These are phyloP conservation scores for Lizanozyma gosingica DNA, from an alignment of 1,139 yeast genomes.

Conservation along the genomic window DNA sequence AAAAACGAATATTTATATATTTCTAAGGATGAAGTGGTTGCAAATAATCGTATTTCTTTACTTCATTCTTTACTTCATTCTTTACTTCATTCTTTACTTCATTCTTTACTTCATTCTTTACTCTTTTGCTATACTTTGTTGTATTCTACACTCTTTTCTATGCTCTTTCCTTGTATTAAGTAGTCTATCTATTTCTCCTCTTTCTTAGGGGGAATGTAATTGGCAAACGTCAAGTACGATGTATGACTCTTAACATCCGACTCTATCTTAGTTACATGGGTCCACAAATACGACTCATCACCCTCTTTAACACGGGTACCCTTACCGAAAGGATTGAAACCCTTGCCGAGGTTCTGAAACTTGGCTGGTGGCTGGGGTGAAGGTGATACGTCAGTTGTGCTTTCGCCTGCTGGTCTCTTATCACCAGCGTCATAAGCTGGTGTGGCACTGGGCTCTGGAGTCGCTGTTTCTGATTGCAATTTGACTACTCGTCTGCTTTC, in stretches of 20 bases:
- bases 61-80: too few relatives aligned
- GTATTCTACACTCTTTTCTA: too few relatives aligned
- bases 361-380: conserved; percentile 5
- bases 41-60: too few relatives aligned
- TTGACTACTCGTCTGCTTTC: conserved; percentile 41
- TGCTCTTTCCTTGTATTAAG: too few relatives aligned
- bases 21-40: too few relatives aligned
- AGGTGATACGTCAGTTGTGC: conserved; percentile 1
- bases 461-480: conserved; percentile 12
- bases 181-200: too few relatives aligned
- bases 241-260: conserved; percentile 88
- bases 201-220: neutral
- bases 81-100: too few relatives aligned
- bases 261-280: conserved; percentile 73
- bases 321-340: conserved; percentile 88
- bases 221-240: conserved; percentile 86
- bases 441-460: conserved; percentile 4
- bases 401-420: conserved; percentile 3
- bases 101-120: too few relatives aligned
- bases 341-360: conserved; percentile 36
- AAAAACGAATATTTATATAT: too few relatives aligned
- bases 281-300: conserved; percentile 72
- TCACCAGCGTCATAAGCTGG: conserved; percentile 1
- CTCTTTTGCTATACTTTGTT: too few relatives aligned
- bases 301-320: conserved; percentile 80